Percentiles rank a stretch among this genome's conserved stretches.
phyloP scores from a whole-genome alignment of 345 rosid species.

The Pistacia vera region DNA sequence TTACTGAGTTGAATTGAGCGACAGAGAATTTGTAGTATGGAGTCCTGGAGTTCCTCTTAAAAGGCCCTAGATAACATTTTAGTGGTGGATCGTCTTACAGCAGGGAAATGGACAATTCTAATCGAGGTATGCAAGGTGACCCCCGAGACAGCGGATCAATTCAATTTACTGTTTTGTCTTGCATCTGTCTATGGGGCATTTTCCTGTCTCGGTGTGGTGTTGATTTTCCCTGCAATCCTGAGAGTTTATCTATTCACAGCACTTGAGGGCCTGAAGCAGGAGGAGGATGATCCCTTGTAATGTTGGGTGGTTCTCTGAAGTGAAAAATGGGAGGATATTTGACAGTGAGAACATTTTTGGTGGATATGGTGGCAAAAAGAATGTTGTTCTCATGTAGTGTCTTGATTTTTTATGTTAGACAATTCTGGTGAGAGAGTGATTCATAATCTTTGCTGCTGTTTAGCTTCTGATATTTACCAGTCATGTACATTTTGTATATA shows the following conservation, averaged over 20 bases:
- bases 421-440: not conserved
- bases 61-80: constrained; percentile 42
- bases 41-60: constrained; percentile 41
- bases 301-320: constrained; percentile 21
- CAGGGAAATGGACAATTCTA: constrained; percentile 58
- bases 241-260: constrained; percentile 36
- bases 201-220: constrained; percentile 60
- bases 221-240: constrained; percentile 37
- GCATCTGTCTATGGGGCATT: constrained; percentile 39
- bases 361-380: constrained; percentile 12
- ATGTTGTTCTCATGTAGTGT: not conserved
- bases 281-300: constrained; percentile 32
- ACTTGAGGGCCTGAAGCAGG: constrained; percentile 45
- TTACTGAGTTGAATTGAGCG: constrained; percentile 47
- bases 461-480: not conserved
- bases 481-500: constrained; percentile 2
- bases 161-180: constrained; percentile 19
- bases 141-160: constrained; percentile 60
- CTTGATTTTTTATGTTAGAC: constrained; percentile 14
- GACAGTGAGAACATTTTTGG: constrained; percentile 8
- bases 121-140: constrained; percentile 49
- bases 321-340: constrained; percentile 19
- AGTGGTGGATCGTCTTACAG: constrained; percentile 58
- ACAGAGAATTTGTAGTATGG: constrained; percentile 30
- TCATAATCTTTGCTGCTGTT: not conserved